Conservation (phyloP, 2,329 filamentous ascomycete genomes). For the Fusarium sulawesiense region DNA sequence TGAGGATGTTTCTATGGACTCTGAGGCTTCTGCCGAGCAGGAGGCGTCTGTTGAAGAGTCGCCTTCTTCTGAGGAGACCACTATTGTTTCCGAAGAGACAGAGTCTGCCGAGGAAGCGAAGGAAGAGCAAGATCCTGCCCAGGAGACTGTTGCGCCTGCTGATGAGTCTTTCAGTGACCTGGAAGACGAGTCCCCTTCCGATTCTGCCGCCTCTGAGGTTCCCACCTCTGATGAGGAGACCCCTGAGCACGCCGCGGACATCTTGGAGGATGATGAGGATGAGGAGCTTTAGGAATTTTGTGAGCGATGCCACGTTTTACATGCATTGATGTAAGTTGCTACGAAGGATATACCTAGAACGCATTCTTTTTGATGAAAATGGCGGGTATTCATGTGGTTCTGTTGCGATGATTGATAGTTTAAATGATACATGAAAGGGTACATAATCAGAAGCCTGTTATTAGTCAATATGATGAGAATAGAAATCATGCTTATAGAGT, state of each 20-base stretch:
- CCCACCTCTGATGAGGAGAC: constrained; percentile 1
- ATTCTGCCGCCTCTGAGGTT: constrained; percentile 5
- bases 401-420: constrained; percentile 36
- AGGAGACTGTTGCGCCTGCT: constrained; percentile 3
- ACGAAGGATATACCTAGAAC: constrained; percentile 46
- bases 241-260: constrained; percentile 2
- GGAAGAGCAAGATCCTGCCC: constrained; percentile 11
- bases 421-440: constrained; percentile 41
- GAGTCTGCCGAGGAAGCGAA: constrained; percentile 1
- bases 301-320: constrained; percentile 32
- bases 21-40: constrained; percentile 1
- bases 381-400: constrained; percentile 27
- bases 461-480: constrained; percentile 35
- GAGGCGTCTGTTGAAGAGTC: constrained; percentile 7
- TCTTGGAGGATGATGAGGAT: constrained; percentile 13
- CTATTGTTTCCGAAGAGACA: constrained; percentile 3
- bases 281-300: constrained; percentile 26
- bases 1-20: not conserved
- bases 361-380: constrained; percentile 40
- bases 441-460: constrained; percentile 36
- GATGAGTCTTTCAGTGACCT: constrained; percentile 1
- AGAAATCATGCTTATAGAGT: constrained; percentile 27
- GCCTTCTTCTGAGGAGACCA: not conserved
- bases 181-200: not conserved
- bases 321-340: constrained; percentile 43